Conservation (phyloP, 179 eudicot genomes). For the Sideroxylon spinosum region DNA sequence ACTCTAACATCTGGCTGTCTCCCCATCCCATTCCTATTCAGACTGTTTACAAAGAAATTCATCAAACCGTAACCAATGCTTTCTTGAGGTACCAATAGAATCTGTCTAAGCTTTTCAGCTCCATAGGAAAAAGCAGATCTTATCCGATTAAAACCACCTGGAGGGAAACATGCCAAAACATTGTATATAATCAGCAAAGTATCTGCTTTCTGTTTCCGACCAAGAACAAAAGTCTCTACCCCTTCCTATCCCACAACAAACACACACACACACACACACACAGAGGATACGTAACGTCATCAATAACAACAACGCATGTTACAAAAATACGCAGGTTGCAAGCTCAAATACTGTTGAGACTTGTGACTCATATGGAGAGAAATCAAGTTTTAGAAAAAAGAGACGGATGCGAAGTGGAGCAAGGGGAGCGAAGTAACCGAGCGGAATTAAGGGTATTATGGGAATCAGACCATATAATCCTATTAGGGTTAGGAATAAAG, state of each 20-base stretch:
- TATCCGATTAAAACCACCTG: conserved; percentile 42
- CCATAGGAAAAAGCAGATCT: conserved; percentile 37
- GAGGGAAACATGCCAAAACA: not conserved
- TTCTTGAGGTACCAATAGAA: conserved; percentile 26
- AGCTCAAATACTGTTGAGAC: not conserved
- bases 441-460: no score
- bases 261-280: no score
- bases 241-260: not conserved
- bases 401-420: no score
- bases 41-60: conserved; percentile 34
- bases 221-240: not conserved
- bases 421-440: no score
- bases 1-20: conserved; percentile 30
- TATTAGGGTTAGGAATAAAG: no score
- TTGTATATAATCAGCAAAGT: not conserved
- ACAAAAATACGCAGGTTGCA: not conserved
- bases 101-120: conserved; percentile 25
- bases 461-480: no score
- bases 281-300: not conserved
- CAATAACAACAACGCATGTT: not conserved
- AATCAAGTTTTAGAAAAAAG: no score
- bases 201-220: not conserved
- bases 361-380: no score
- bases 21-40: conserved; percentile 31
- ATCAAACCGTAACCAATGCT: conserved; percentile 28